Evolutionary conservation across 2,329 filamentous ascomycete genomes (phyloP).

Genomic region (Colletotrichum euphorbiae): DNA sequence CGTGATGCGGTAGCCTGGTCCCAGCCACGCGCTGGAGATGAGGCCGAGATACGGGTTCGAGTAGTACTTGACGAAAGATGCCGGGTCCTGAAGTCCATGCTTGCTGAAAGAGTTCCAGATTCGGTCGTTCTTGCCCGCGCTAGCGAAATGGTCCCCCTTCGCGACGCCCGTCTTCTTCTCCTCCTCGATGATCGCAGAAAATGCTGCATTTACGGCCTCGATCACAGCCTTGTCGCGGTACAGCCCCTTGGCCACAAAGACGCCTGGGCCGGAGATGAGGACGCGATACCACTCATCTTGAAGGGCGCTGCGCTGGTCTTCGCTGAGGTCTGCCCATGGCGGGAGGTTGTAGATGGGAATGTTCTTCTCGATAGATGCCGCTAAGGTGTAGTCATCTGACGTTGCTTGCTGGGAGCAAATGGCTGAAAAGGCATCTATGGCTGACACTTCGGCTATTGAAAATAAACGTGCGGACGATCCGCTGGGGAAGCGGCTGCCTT

Average conservation of each 20-base stretch:
- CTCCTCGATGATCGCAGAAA: conserved; percentile 59
- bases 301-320: conserved; percentile 51
- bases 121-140: conserved; percentile 65
- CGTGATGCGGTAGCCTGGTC: conserved; percentile 69
- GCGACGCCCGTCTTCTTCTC: conserved; percentile 51
- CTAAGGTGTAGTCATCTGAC: conserved; percentile 59
- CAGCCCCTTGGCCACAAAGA: conserved; percentile 68
- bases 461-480: conserved; percentile 41
- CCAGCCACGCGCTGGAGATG: conserved; percentile 67
- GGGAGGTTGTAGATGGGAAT: conserved; percentile 67
- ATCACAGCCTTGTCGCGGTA: conserved; percentile 57
- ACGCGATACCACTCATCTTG: conserved; percentile 72
- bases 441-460: conserved; percentile 46
- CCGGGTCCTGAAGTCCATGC: conserved; percentile 63
- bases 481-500: neutral
- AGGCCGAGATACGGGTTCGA: conserved; percentile 68
- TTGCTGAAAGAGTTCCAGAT: conserved; percentile 77
- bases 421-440: conserved; percentile 56
- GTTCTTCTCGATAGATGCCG: conserved; percentile 58
- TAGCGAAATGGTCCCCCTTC: conserved; percentile 72
- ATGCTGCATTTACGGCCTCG: conserved; percentile 59
- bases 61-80: conserved; percentile 68
- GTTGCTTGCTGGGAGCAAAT: conserved; percentile 56
- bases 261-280: conserved; percentile 67
- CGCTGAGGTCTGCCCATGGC: conserved; percentile 46